A percentile compares a stretch with the other conserved stretches of the same genome.
These are phyloP conservation scores for Aquilaria malaccensis DNA, from an alignment of 345 rosid species.

Conservation along the genomic window DNA sequence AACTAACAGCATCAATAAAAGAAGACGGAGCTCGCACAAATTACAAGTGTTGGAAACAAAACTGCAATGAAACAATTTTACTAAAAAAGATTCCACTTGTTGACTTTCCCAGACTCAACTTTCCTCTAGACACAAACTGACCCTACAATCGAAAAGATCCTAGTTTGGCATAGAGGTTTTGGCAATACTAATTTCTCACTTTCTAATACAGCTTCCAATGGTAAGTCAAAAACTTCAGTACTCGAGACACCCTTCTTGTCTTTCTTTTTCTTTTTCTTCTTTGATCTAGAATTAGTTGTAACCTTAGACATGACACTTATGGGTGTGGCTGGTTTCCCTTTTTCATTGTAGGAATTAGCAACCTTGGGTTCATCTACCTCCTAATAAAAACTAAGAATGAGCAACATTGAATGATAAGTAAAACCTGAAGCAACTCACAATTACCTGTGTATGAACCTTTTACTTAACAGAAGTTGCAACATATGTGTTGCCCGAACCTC, in stretches of 20 bases:
- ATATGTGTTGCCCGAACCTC: slow-evolving; percentile 41
- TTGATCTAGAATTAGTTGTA: slow-evolving; percentile 42
- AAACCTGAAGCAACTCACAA: not conserved
- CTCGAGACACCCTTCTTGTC: slow-evolving; percentile 35
- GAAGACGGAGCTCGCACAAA: too few species aligned
- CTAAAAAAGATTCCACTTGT: too few species aligned
- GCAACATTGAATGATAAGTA: not conserved
- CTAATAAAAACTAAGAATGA: slow-evolving; percentile 16
- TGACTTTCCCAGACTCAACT: too few species aligned
- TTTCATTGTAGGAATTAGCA: slow-evolving; percentile 17
- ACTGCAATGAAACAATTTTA: too few species aligned
- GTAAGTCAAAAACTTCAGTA: slow-evolving; percentile 23
- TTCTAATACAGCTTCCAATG: slow-evolving; percentile 42
- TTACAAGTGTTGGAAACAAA: too few species aligned
- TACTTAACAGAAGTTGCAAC: not conserved
- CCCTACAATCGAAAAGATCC: too few species aligned
- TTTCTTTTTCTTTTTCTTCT: slow-evolving; percentile 71
- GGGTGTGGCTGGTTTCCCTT: slow-evolving; percentile 10
- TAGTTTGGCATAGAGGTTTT: too few species aligned
- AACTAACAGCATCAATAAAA: too few species aligned
- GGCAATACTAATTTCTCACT: not conserved
- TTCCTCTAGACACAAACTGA: too few species aligned
- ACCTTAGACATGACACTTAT: slow-evolving; percentile 17
- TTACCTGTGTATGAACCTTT: not conserved
- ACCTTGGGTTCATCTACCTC: slow-evolving; percentile 38